Base-by-base conservation (phyloP, 345 rosid genomes). In the Geranium brycei region DNA sequence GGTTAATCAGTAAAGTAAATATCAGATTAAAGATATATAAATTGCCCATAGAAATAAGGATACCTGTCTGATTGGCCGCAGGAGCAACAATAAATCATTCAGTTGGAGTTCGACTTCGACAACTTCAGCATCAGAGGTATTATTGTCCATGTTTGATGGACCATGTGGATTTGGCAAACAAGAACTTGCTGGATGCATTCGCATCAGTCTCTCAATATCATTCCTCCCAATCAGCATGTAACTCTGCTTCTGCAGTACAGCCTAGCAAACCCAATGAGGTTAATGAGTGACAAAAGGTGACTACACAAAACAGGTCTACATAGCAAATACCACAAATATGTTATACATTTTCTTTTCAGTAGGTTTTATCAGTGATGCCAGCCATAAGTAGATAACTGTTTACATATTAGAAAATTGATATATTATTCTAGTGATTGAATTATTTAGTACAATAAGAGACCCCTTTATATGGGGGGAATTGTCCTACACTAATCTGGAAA, bases 241-340 rank as follows among this genome's bases (percentile, higher is more conserved):
- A 78, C 97, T 95, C 73, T 82, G 96, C 82, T 91, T 95, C 83
- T 95, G 96, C 64, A 95, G 89, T 76, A 95, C 97, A 63, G 99
- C 97, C 99, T 95, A 72, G 76, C 66, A 74, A 66, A 19, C 56
- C 65, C 63, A 76, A 64, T 61, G 70, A 76, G 66, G 64, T 64
- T 51, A 16, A 60, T 32, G 62, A 64, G 71, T 53, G 59, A 59
- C 66, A 65, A 70, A 60, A 40, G 65, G 62, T 57, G 51, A 68
- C 40, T 30, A 14, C 15, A 69, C 53, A 47, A 6, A 12, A 41
- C 51, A 41, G 51, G 51, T 41, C 13, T 5, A 1, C 51, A 3
- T 47, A 47, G 53, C 53, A 47, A 47, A 47, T 47, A 13, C 53
- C 53, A 47, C 53, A 47, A 47, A 47, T 47, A 47, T 47, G 14